Evolutionary conservation across 495 filamentous ascomycete species (phyloP).

Genomic region (Cercophora scortea): DNA sequence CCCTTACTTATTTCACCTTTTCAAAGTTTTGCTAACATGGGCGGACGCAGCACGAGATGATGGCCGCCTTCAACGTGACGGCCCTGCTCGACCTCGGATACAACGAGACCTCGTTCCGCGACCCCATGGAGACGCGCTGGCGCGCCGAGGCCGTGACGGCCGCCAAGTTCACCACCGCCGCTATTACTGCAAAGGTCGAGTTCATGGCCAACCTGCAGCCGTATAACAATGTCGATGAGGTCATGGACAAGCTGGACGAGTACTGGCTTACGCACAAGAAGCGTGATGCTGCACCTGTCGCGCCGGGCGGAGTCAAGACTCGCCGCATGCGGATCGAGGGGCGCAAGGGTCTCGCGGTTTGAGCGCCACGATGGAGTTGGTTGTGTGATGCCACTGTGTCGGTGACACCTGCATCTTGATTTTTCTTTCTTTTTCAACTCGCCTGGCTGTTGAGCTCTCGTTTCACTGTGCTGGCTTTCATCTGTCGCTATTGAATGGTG

Average conservation of each 20-base stretch:
- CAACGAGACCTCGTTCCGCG: conserved; percentile 31
- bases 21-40: neutral
- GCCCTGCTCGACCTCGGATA: conserved; percentile 40
- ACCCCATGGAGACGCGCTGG: conserved; percentile 26
- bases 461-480: no score
- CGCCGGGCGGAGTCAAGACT: neutral
- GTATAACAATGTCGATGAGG: conserved; percentile 22
- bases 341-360: no score
- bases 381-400: no score
- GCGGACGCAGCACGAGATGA: conserved; percentile 42
- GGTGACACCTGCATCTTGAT: no score
- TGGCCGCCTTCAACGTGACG: conserved; percentile 52
- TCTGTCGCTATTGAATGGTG: no score
- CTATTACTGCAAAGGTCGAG: conserved; percentile 20
- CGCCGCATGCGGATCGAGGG: conserved; percentile 5
- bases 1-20: neutral
- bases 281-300: neutral
- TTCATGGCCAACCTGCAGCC: conserved; percentile 21
- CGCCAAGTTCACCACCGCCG: conserved; percentile 16
- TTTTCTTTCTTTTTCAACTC: no score
- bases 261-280: conserved; percentile 17
- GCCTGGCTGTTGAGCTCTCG: no score
- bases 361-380: no score
- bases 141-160: conserved; percentile 17
- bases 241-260: conserved; percentile 11